Base-by-base conservation (phyloP, 176 grass and related monocot species). In the Thalia dealbata region DNA sequence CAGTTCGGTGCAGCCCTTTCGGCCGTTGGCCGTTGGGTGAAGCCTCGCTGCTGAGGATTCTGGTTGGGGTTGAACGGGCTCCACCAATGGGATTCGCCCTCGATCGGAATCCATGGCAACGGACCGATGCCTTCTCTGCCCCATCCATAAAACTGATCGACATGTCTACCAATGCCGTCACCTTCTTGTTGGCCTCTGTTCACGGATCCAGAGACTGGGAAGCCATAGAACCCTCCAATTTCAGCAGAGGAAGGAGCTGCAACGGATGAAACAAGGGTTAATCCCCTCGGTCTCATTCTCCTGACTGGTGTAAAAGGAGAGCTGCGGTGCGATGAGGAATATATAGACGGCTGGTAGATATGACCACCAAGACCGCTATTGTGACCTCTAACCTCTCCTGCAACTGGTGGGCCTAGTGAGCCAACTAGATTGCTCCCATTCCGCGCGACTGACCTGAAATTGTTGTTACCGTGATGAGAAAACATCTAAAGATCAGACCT, bases 51-150 rank as follows among this genome's bases (percentile, higher is more conserved):
- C 41, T 92, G 86, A 52, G 77, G 72, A 72, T 79, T 88, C 75
- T 86, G 89, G 68, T 83, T 82, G 10, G 86, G 81, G 76, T 86
- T 92, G 86, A 88, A 88, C 52, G 83, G 82, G 25, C 89, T 70
- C 86, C 86, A 92, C 89, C 86, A 92, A 50, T 86, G 89, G 70
- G 89, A 73, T 64, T 92, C 86, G 0, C 81, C 51, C 24, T 92
- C 89, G 71, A 80, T 73, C 19, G 78, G 86, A 50, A 88, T 83
- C 89, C 75, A 77, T 18, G 75, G 60, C 14, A 67, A 18, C 4
- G 83, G 81, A 0, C 67, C 70, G 12, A 81, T 81, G 13, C 86
- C 86, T 72, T 86, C 89, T 38, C 58, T 74, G 12, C 81, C 81
- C 89, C 83, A 92, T 3, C 81, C 44, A 14, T 84, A 92, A 62